phyloP scores from a whole-genome alignment of 768 basidiomycete genomes.

The Phallus indusiatus region DNA sequence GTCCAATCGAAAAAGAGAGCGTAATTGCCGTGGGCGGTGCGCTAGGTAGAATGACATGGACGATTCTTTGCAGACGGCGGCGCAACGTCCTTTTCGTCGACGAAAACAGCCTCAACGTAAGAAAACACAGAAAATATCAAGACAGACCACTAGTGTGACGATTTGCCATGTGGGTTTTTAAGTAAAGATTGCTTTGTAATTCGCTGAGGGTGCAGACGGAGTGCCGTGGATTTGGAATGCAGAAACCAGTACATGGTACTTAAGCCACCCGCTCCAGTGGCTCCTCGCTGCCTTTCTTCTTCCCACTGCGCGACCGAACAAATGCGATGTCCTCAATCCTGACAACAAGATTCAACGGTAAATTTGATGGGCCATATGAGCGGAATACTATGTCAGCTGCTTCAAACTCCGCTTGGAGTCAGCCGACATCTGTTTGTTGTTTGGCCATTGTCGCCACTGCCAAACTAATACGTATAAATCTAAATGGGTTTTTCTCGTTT shows the following conservation, averaged over 20 bases:
- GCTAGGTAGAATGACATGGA: no score
- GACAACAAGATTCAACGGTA: background rate
- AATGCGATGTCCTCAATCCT: background rate
- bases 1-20: no score
- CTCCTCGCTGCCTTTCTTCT: background rate
- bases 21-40: no score
- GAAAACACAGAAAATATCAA: no score
- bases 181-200: no score
- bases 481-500: background rate
- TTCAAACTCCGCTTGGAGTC: background rate
- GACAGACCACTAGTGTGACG: no score
- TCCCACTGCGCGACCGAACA: background rate
- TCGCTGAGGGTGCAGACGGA: background rate
- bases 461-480: background rate
- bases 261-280: background rate
- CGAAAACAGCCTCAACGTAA: no score
- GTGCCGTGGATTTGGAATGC: background rate
- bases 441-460: background rate
- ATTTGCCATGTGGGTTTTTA: no score
- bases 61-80: no score
- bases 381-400: background rate
- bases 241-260: background rate
- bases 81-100: no score
- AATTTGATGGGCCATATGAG: background rate
- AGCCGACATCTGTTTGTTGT: background rate